Evolutionary conservation across 768 basidiomycete genomes (phyloP).

Genomic region (Dictyophora rubrovolvata): DNA sequence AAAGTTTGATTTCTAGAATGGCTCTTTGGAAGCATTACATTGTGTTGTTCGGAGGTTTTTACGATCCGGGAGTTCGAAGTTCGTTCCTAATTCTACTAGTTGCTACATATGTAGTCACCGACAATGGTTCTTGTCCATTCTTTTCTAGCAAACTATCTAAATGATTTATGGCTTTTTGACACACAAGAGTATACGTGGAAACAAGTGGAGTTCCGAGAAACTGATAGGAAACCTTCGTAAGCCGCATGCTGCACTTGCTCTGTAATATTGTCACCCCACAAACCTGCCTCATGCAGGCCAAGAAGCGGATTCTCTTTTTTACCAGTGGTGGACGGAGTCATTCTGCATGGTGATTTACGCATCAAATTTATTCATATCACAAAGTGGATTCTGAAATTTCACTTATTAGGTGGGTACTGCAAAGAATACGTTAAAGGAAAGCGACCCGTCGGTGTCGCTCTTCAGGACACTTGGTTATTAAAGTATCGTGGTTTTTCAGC

Average conservation of each 20-base stretch:
- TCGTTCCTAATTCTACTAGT: slow-evolving; percentile 14
- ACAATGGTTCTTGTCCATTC: background rate
- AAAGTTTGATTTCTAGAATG: slow-evolving; percentile 42
- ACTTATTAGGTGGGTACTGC: slow-evolving; percentile 65
- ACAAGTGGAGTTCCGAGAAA: slow-evolving; percentile 63
- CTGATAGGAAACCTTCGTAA: slow-evolving; percentile 64
- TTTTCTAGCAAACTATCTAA: slow-evolving; percentile 60
- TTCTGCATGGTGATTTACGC: slow-evolving; percentile 50
- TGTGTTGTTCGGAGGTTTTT: slow-evolving; percentile 84
- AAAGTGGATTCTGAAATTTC: too few relatives aligned
- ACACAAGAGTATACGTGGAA: slow-evolving; percentile 82
- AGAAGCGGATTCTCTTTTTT: slow-evolving; percentile 83
- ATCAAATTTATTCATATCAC: too few relatives aligned
- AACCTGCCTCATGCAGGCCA: slow-evolving; percentile 31
- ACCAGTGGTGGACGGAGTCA: slow-evolving; percentile 62
- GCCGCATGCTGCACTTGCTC: slow-evolving; percentile 15
- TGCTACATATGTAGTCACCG: background rate
- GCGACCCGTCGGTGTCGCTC: slow-evolving; percentile 69
- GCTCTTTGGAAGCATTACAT: slow-evolving; percentile 83
- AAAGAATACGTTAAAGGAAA: slow-evolving; percentile 86
- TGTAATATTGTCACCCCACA: background rate
- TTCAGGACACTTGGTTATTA: slow-evolving; percentile 87
- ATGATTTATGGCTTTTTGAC: slow-evolving; percentile 80
- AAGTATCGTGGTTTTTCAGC: slow-evolving; percentile 33
- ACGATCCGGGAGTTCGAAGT: slow-evolving; percentile 81